Conservation (phyloP, 2,329 filamentous ascomycete genomes). For the Aspergillus tanneri region DNA sequence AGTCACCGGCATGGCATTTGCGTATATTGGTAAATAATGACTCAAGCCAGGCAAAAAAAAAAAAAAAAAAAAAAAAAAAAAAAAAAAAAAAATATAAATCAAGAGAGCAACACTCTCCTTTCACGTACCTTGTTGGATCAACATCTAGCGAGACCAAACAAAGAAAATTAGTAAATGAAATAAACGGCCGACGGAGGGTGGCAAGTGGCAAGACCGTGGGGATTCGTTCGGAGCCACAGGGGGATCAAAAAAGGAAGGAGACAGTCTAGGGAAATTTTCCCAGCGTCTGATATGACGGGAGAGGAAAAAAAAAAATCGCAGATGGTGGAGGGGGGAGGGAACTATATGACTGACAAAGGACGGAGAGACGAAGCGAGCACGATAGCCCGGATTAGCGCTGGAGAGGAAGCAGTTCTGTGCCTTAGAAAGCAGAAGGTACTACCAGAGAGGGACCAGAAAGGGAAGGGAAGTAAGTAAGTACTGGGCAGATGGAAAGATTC, state of each 20-base stretch:
- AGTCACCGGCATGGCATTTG: constrained; percentile 6
- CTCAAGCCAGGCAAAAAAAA: background rate
- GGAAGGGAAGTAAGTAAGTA: background rate
- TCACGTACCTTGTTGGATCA: constrained; percentile 21
- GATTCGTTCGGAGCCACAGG: too few relatives aligned
- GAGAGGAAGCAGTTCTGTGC: too few relatives aligned
- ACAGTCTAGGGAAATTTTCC: constrained; percentile 9
- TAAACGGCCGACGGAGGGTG: background rate
- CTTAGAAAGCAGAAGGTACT: background rate
- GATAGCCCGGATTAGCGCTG: too few relatives aligned
- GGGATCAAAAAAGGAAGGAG: constrained; percentile 4
- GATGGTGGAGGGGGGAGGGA: constrained; percentile 8
- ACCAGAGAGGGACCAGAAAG: background rate
- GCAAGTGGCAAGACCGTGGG: background rate
- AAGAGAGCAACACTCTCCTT: background rate
- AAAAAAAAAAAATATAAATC: constrained; percentile 2
- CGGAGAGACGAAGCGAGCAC: background rate
- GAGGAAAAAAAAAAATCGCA: background rate
- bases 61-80: background rate
- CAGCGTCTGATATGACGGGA: constrained; percentile 1
- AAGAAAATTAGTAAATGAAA: constrained; percentile 9
- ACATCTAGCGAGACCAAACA: constrained; percentile 20
- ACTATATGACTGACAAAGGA: constrained; percentile 3
- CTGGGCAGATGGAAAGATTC: too few relatives aligned
- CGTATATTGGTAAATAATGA: constrained; percentile 1